These are phyloP conservation scores for Plasmopara muralis DNA, from an alignment of 352 stramenopile genomes.

Conservation along the genomic window DNA sequence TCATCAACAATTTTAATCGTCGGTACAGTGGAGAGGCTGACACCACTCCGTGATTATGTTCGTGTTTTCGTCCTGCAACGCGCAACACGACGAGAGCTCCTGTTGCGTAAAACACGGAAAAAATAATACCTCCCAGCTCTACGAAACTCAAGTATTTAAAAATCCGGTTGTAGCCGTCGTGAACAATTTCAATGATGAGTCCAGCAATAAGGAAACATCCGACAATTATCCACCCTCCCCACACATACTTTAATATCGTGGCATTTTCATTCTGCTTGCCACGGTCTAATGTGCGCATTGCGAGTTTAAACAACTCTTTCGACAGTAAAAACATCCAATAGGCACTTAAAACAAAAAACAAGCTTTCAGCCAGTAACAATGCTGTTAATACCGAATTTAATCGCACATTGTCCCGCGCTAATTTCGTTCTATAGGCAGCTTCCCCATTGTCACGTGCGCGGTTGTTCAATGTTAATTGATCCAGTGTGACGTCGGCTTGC, in stretches of 20 bases:
- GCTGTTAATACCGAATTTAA: slow-evolving; percentile 36
- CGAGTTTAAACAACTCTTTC: slow-evolving; percentile 51
- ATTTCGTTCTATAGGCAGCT: slow-evolving; percentile 53
- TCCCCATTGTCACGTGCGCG: slow-evolving; percentile 43
- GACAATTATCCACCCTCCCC: slow-evolving; percentile 26
- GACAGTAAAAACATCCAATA: slow-evolving; percentile 65
- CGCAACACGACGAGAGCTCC: slow-evolving; percentile 35
- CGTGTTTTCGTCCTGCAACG: slow-evolving; percentile 49
- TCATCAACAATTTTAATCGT: slow-evolving; percentile 61
- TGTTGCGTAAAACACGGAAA: slow-evolving; percentile 40
- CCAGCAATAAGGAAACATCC: slow-evolving; percentile 27
- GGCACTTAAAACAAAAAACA: slow-evolving; percentile 56
- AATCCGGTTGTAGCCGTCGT: slow-evolving; percentile 45
- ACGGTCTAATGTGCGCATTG: slow-evolving; percentile 49
- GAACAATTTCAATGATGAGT: slow-evolving; percentile 34
- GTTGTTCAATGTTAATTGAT: slow-evolving; percentile 33
- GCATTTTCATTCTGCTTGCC: slow-evolving; percentile 38
- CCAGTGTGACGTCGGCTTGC: slow-evolving; percentile 11
- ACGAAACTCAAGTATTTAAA: slow-evolving; percentile 51
- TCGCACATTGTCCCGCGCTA: slow-evolving; percentile 38
- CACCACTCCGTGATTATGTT: slow-evolving; percentile 63
- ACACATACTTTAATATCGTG: slow-evolving; percentile 45
- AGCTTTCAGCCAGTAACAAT: slow-evolving; percentile 47
- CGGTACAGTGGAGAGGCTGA: slow-evolving; percentile 62
- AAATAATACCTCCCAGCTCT: slow-evolving; percentile 39